phyloP scores from a whole-genome alignment of 495 filamentous ascomycete genomes.

The Parachaetomium inaequale region DNA sequence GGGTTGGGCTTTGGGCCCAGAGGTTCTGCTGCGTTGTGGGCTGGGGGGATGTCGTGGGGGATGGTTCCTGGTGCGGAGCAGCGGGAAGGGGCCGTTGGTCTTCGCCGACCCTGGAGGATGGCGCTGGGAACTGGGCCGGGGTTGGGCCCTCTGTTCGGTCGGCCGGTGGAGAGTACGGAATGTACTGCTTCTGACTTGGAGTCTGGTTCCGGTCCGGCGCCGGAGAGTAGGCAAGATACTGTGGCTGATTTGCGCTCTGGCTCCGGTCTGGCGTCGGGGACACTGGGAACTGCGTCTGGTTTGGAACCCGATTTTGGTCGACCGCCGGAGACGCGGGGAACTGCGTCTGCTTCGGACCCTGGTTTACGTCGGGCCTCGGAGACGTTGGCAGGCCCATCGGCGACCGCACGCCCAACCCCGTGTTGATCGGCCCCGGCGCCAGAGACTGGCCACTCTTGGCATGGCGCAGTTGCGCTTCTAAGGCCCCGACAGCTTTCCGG shows the following conservation, averaged over 20 bases:
- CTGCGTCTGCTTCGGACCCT: slow-evolving; percentile 4
- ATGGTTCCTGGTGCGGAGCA: not conserved
- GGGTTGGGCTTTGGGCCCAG: not conserved
- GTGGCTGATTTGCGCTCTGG: not conserved
- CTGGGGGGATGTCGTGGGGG: not conserved
- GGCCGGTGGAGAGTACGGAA: slow-evolving; percentile 8
- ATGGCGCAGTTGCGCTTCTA: slow-evolving; percentile 15
- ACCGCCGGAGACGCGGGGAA: not conserved
- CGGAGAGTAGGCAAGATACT: not conserved
- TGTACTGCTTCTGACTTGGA: not conserved
- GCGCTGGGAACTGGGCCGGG: not conserved
- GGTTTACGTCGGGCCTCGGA: slow-evolving; percentile 3
- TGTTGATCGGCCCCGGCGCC: slow-evolving; percentile 12
- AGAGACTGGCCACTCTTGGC: slow-evolving; percentile 19
- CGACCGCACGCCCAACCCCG: slow-evolving; percentile 15
- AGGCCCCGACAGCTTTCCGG: slow-evolving; percentile 13
- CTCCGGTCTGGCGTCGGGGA: not conserved
- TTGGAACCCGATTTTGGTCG: not conserved
- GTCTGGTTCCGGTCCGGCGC: not conserved
- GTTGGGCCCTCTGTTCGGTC: not conserved
- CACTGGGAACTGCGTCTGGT: not conserved
- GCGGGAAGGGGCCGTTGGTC: not conserved
- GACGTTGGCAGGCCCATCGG: slow-evolving; percentile 17
- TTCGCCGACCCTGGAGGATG: slow-evolving; percentile 9
- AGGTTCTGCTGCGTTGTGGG: not conserved